Evolutionary conservation across 805 yeast species (phyloP), one percentile per base, ranked within the genome.

Genomic region (Candida anglica): DNA sequence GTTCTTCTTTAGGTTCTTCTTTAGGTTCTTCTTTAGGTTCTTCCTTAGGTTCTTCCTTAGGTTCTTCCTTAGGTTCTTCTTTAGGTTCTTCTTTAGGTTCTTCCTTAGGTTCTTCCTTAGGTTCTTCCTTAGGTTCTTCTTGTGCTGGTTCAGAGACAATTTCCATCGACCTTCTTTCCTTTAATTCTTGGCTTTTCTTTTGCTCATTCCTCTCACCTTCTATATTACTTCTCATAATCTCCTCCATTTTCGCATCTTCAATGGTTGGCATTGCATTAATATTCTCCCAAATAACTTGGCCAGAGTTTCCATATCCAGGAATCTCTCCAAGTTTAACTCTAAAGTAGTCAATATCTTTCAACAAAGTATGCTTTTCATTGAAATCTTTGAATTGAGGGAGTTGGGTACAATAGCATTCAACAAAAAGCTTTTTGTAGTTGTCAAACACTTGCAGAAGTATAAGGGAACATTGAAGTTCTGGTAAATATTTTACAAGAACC

Each of bases 331-430:
- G 56, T 38, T 77, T 78, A n/a, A 71, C 82, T 39, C 78, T 53
- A 52, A 81, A 80, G 46, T 71, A 80, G 46, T 75, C 81, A 7
- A 80, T 66, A 53, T 83, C 89, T 31, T 68, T 66, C 50, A 79
- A 57, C 43, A 79, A 60, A 16, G 68, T 66, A 31, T 73, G 75
- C 48, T 78, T 75, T 37, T 75, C 79, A 33, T 66, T 61, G 27
- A 69, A 66, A 40, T 75, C 79, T 33, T 66, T 65, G 39, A 75
- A 63, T 32, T 60, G 64, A 1, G 75, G 66, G 35, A 50, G 58
- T 33, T 69, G 68, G 1, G 72, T 61, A 42, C 75, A 78, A 30
- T 65, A 74, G 34, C 66, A 58, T 19, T 73, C 77, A 15, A 77
- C 65, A 19, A 83, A 58, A 10, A 69, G 50, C 27, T 68, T 65